Base-by-base conservation (phyloP, 768 basidiomycete genomes). In the Daedaleopsis nitida region DNA sequence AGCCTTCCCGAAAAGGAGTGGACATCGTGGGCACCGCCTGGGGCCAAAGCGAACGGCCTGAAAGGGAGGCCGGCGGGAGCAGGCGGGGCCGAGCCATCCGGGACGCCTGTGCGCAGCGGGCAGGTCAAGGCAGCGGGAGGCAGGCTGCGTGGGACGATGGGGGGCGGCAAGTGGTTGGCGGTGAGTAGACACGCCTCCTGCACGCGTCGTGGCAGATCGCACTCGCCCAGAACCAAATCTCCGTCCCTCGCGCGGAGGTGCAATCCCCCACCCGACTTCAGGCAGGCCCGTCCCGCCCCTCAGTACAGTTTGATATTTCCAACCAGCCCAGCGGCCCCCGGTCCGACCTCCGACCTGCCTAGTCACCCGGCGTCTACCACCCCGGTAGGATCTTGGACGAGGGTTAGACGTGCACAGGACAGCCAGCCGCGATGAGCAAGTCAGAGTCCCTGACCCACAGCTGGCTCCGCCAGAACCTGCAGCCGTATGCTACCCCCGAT, bases 391-490 rank as follows among this genome's bases (percentile, higher is more conserved):
- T 27, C 11, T 23, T 19, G 7, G 4, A 32, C 27, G 13, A 10
- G 10, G 39, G 13, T 42, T 12, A 42, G 39, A 42, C 39, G 39
- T 13, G 39, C 39, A 42, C 39, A 4, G 32, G 21, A 16, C 48
- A n/a, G 53, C 17, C 39, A 42, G 11, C 39, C 39, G 44, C 65
- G 24, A 73, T 73, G 73, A 74, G 72, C 69, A 66, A 71, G 45
- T 34, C 65, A 19, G 72, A 74, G 51, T 71, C 75, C 7, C 70
- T 76, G 54, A 78, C 77, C 12, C 79, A 78, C 53, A 74, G 72
- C 64, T 94, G 91, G 91, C 80, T 94, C 61, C 80, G 83, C 27
- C 82, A 89, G 64, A 84, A 86, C 64, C 76, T 83, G 59, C 78
- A 76, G 62, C 70, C 83, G 23, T 95, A 95, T 68, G 68, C 75